A percentile compares a stretch with the other conserved stretches of the same genome.
These are phyloP conservation scores for Fraxinus angustifolia DNA, from an alignment of 305 asterid species.

Conservation along the genomic window DNA sequence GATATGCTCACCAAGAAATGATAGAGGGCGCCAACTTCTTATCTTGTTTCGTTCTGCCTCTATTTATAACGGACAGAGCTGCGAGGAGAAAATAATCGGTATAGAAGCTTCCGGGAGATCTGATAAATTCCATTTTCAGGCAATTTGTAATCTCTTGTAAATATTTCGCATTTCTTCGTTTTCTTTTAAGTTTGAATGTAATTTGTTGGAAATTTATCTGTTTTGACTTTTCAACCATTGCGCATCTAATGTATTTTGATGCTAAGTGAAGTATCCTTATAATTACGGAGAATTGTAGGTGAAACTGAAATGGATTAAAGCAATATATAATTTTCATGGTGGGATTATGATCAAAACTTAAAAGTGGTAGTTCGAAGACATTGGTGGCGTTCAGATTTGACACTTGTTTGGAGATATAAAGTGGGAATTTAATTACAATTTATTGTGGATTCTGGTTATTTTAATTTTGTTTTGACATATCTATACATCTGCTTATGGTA, in stretches of 20 bases:
- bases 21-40: slow-evolving; percentile 21
- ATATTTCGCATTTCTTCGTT: slow-evolving; percentile 11
- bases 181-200: background rate
- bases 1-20: background rate
- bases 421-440: background rate
- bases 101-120: slow-evolving; percentile 25
- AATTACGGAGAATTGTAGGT: slow-evolving; percentile 24
- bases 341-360: background rate
- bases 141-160: slow-evolving; percentile 16
- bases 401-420: background rate
- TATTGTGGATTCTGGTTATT: slow-evolving; percentile 2
- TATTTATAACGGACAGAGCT: slow-evolving; percentile 4
- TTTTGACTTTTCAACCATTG: slow-evolving; percentile 9
- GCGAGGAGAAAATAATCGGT: background rate
- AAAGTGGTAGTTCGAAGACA: background rate
- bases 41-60: background rate
- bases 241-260: background rate
- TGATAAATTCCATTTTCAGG: slow-evolving; percentile 28
- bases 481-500: background rate
- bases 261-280: background rate
- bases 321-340: background rate
- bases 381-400: slow-evolving; percentile 10
- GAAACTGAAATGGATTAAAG: background rate
- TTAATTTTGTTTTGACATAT: background rate
- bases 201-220: slow-evolving; percentile 9